Base-by-base conservation (phyloP, 2,329 filamentous ascomycete species). In the Hypoxylon sp. region DNA sequence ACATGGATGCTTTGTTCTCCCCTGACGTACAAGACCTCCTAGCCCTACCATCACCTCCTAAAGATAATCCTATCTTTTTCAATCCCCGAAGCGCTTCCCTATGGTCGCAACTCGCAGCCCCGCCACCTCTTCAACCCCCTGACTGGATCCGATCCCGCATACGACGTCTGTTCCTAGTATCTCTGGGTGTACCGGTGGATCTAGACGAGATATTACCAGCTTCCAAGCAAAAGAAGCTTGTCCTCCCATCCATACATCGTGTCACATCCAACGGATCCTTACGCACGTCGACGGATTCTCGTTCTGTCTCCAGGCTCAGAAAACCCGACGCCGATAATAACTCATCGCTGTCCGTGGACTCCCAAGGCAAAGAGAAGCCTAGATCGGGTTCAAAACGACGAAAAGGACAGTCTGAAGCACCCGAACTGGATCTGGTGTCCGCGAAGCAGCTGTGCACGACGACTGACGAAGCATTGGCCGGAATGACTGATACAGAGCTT, bases 81-180 rank as follows among this genome's bases (percentile, higher is more conserved):
- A 96, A 92, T 41, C 90, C 93, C 54, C 89, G 94, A 61, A 96
- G 92, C 64, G 89, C 92, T 58, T 97, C 95, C 0, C 84, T 99
- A 32, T 99, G 95, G 95, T 93, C 94, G 41, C 95, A 99, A 80
- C 88, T 99, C 4, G 93, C 97, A 28, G 94, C 94, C 1, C 94
- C 95, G 19, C 95, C 95, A 1, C 94, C 95, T 2, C 87, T 99
- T 37, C 93, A 97, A 73, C 95, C 95, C 5, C 94, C 95, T 0
- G 95, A 99, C 78, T 99, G 95, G 95, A 96, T 97, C 62, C 92
- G 95, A 68, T 97, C 93, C 54, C 92, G 94, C 53, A 99, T 97
- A 71, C 89, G 95, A 55, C 91, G 95, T 26, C 87, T 99, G 24
- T 99, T 99, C 76, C 88, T 99, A 43, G 94, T 99, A 56, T 97